These are phyloP conservation scores for Metschnikowia lunata DNA, from an alignment of 805 yeast species.

Conservation along the genomic window DNA sequence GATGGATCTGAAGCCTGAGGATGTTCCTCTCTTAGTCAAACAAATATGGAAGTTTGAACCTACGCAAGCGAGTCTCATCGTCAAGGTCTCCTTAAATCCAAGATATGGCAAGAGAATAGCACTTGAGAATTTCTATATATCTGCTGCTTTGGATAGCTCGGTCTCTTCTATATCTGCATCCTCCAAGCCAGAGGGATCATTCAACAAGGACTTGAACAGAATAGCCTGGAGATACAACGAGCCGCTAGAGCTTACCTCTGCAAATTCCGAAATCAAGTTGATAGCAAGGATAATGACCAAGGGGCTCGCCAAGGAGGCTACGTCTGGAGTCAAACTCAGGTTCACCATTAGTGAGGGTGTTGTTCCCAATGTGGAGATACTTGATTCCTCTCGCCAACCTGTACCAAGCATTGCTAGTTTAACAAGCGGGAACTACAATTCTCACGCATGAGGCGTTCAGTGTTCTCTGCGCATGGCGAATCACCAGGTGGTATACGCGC, in stretches of 20 bases:
- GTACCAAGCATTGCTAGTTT: slow-evolving; percentile 45
- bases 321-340: slow-evolving; percentile 68
- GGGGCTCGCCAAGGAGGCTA: slow-evolving; percentile 65
- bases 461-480: no score
- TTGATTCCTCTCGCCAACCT: slow-evolving; percentile 26
- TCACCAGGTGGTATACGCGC: no score
- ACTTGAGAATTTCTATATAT: slow-evolving; percentile 56
- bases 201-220: slow-evolving; percentile 79
- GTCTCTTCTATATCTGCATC: slow-evolving; percentile 69
- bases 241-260: slow-evolving; percentile 43
- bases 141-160: slow-evolving; percentile 55
- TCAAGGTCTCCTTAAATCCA: slow-evolving; percentile 59
- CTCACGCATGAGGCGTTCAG: slow-evolving; percentile 14
- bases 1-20: slow-evolving; percentile 38
- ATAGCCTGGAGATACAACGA: slow-evolving; percentile 73
- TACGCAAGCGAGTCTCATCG: slow-evolving; percentile 79
- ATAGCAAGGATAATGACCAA: slow-evolving; percentile 84
- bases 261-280: slow-evolving; percentile 45
- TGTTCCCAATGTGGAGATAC: slow-evolving; percentile 37
- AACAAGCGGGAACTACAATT: slow-evolving; percentile 48
- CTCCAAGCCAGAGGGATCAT: slow-evolving; percentile 88
- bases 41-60: slow-evolving; percentile 91
- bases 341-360: slow-evolving; percentile 50
- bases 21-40: slow-evolving; percentile 63
- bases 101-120: slow-evolving; percentile 37